A percentile compares a stretch with the other conserved stretches of the same genome.
Conservation (phyloP, 495 filamentous ascomycete species). For the Hypomontagnella monticulosa region DNA sequence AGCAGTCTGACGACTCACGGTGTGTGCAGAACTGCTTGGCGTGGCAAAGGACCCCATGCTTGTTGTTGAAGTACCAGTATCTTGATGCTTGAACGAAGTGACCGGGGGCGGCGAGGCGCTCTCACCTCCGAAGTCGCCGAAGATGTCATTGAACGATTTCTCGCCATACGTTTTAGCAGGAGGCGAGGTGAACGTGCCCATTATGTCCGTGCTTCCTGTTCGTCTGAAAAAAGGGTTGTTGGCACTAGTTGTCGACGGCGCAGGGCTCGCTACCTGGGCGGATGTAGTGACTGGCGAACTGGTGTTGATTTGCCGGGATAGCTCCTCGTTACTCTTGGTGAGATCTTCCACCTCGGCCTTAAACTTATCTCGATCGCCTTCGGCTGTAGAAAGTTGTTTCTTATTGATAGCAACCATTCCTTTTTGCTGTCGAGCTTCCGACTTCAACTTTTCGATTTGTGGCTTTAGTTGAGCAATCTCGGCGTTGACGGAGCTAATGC, state of each 20-base stretch:
- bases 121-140: slow-evolving; percentile 69
- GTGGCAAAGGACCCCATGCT: slow-evolving; percentile 63
- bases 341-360: slow-evolving; percentile 79
- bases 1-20: slow-evolving; percentile 58
- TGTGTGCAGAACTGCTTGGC: slow-evolving; percentile 65
- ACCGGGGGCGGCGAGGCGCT: slow-evolving; percentile 64
- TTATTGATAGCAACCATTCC: slow-evolving; percentile 96
- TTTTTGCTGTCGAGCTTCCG: slow-evolving; percentile 91
- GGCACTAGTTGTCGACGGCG: slow-evolving; percentile 76
- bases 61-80: slow-evolving; percentile 60
- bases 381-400: slow-evolving; percentile 91
- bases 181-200: slow-evolving; percentile 59
- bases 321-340: slow-evolving; percentile 68
- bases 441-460: slow-evolving; percentile 87
- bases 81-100: slow-evolving; percentile 74
- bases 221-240: slow-evolving; percentile 92
- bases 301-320: slow-evolving; percentile 55
- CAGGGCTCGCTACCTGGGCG: slow-evolving; percentile 67
- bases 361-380: slow-evolving; percentile 85
- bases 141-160: slow-evolving; percentile 87
- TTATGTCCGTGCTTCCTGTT: slow-evolving; percentile 73
- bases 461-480: slow-evolving; percentile 85
- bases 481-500: slow-evolving; percentile 80
- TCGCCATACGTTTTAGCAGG: slow-evolving; percentile 62
- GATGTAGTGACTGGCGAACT: slow-evolving; percentile 49